These are phyloP conservation scores for Spergularia azorica DNA, from an alignment of 179 eudicot species.

Conservation along the genomic window DNA sequence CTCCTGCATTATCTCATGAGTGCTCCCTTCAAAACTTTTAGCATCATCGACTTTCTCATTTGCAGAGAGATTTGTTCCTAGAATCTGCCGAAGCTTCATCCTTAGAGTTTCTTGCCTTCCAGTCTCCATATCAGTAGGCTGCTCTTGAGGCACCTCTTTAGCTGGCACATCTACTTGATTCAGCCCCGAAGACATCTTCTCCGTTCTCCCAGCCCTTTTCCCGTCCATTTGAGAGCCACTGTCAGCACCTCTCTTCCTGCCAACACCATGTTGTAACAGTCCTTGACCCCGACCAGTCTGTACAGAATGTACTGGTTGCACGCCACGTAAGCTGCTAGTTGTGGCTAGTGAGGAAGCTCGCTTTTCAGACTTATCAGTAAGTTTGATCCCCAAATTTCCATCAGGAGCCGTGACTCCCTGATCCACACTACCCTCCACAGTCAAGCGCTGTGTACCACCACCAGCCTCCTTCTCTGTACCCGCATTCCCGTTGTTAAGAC, in stretches of 20 bases:
- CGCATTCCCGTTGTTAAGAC: slow-evolving; percentile 2
- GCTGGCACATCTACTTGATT: slow-evolving; percentile 31
- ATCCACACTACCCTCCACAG: slow-evolving; percentile 23
- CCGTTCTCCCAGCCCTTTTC: slow-evolving; percentile 27
- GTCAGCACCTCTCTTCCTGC: slow-evolving; percentile 32
- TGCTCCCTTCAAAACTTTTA: slow-evolving; percentile 31
- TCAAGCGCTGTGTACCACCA: slow-evolving; percentile 21
- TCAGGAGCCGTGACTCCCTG: slow-evolving; percentile 25
- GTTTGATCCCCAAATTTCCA: slow-evolving; percentile 34
- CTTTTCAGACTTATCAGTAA: slow-evolving; percentile 28
- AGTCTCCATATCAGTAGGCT: slow-evolving; percentile 33
- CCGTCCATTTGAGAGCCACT: slow-evolving; percentile 24
- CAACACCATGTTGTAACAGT: slow-evolving; percentile 30
- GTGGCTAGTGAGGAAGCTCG: slow-evolving; percentile 26
- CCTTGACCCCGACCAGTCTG: slow-evolving; percentile 33
- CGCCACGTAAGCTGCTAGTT: slow-evolving; percentile 20
- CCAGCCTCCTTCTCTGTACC: slow-evolving; percentile 30
- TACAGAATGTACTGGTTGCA: slow-evolving; percentile 7
- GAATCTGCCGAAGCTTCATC: slow-evolving; percentile 73
- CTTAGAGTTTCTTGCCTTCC: slow-evolving; percentile 54
- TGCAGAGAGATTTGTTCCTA: slow-evolving; percentile 61
- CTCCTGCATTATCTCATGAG: slow-evolving; percentile 37
- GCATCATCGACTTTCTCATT: slow-evolving; percentile 34
- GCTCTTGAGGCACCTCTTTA: slow-evolving; percentile 39
- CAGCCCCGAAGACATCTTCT: slow-evolving; percentile 33